Base-by-base conservation (phyloP, 768 basidiomycete species). In the Podaxis rugospora region DNA sequence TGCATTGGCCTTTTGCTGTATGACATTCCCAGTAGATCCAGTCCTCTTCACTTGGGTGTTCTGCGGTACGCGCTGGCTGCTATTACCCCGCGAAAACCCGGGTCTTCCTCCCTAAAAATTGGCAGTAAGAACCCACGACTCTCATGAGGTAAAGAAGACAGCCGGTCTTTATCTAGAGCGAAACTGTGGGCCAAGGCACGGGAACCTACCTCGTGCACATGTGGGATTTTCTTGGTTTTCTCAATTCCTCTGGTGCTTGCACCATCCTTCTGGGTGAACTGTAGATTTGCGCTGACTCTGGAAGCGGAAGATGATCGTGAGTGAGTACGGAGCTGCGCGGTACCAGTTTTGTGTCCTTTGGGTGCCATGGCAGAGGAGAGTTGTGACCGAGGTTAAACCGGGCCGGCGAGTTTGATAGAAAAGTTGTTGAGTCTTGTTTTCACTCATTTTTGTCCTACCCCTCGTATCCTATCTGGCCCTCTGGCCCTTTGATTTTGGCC, bases 231-330 rank as follows among this genome's bases (percentile, higher is more conserved):
- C 77, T 81, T 86, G 40, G 70, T 62, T 74, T 81, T 85, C 64
- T 86, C 83, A n/a, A 72, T 52, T 76, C 75, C 70, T 78, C 80
- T 57, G 71, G 72, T 5, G 71, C 70, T 3, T 67, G 68, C 23
- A 74, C 28, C 67, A 27, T 89, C 88, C 65, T 86, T 88, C 75
- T 87, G 85, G 0, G 89, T 89, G 61, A 90, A 78, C 49, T 88
- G 87, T 13, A 90, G 78, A 67, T 83, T 88, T 54, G 82, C 66
- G 16, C 78, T 80, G 16, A 86, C 71, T 69, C 82, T 87, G 16
- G 85, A 82, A 37, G 81, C 78, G 3, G 88, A 89, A 53, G 85
- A 82, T 18, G 81, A 78, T 65, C 87, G 83, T 25, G 88, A 85
- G 67, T 89, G 87, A 2, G 84, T 74, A 66, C 86, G 86, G 62